Conservation (phyloP, 1,284 basidiomycete genomes). For the Abortiporus biennis region DNA sequence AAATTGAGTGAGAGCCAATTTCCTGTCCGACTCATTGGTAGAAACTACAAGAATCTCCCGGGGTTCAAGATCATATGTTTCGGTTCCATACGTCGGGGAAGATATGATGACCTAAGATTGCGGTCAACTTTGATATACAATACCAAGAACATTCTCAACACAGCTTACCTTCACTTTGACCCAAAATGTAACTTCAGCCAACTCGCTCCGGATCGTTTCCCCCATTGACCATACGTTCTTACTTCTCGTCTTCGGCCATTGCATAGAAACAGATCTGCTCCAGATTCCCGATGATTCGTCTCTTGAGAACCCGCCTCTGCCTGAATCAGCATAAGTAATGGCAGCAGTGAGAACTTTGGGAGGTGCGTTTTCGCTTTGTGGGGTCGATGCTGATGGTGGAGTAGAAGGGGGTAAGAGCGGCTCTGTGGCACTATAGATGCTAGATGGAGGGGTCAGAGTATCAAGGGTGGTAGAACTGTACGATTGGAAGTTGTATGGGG, state of each 20-base stretch:
- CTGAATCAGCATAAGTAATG: conserved; percentile 41
- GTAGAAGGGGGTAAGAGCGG: conserved; percentile 14
- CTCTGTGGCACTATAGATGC: conserved; percentile 5
- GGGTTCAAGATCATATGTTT: conserved; percentile 63
- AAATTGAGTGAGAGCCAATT: conserved; percentile 58
- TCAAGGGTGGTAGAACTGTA: conserved; percentile 17
- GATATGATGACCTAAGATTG: conserved; percentile 52
- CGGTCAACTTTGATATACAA: conserved; percentile 4
- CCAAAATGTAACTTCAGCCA: conserved; percentile 66
- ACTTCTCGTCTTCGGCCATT: conserved; percentile 66
- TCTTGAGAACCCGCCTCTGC: conserved; percentile 45
- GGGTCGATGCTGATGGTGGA: conserved; percentile 15
- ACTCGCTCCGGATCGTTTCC: conserved; percentile 61
- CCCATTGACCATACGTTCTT: conserved; percentile 70
- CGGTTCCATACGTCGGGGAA: conserved; percentile 44
- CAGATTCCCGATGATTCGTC: conserved; percentile 47
- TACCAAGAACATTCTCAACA: conserved; percentile 2
- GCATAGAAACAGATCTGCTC: conserved; percentile 58
- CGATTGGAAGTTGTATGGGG: conserved; percentile 11
- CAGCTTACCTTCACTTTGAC: conserved; percentile 56
- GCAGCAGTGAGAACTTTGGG: conserved; percentile 43
- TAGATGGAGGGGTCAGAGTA: conserved; percentile 12
- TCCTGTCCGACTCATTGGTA: conserved; percentile 64
- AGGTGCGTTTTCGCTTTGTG: conserved; percentile 25
- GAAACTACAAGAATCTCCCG: conserved; percentile 59